phyloP scores from a whole-genome alignment of 306 rosid genomes.

The Dalbergia oliveri region DNA sequence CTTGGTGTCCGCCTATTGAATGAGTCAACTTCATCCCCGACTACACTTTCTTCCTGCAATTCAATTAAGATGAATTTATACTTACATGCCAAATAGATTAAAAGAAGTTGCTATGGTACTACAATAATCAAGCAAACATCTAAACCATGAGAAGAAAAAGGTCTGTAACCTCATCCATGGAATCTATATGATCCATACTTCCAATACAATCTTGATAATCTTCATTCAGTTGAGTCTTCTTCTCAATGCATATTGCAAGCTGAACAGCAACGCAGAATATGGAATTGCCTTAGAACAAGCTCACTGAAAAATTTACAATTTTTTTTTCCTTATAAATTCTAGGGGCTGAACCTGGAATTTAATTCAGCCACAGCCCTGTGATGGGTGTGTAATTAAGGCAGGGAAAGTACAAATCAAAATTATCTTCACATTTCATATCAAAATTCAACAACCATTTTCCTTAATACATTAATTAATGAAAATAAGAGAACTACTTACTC shows the following conservation, averaged over 20 bases:
- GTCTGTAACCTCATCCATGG: slow-evolving; percentile 62
- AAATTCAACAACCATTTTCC: slow-evolving; percentile 23
- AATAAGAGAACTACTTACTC: slow-evolving; percentile 23
- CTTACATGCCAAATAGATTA: slow-evolving; percentile 33
- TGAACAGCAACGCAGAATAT: slow-evolving; percentile 53
- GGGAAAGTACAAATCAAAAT: slow-evolving; percentile 28
- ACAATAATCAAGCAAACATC: slow-evolving; percentile 35
- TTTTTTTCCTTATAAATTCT: slow-evolving; percentile 7
- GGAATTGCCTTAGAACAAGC: slow-evolving; percentile 36
- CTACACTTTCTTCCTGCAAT: slow-evolving; percentile 75
- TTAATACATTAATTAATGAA: slow-evolving; percentile 16
- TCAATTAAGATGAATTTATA: slow-evolving; percentile 43
- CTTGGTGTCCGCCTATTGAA: slow-evolving; percentile 56
- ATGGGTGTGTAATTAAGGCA: slow-evolving; percentile 3
- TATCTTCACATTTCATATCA: slow-evolving; percentile 4
- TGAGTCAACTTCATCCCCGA: slow-evolving; percentile 61
- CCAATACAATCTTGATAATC: slow-evolving; percentile 94
- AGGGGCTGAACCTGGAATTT: slow-evolving; percentile 14
- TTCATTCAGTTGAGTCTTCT: slow-evolving; percentile 70
- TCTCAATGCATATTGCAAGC: slow-evolving; percentile 95
- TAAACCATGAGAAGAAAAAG: slow-evolving; percentile 33
- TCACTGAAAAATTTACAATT: slow-evolving; percentile 31
- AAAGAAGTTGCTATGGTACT: neutral
- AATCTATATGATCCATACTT: slow-evolving; percentile 71
- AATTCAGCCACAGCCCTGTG: slow-evolving; percentile 13